These are phyloP conservation scores for Elaeagnus macrophylla DNA, from an alignment of 306 rosid genomes.

Conservation along the genomic window DNA sequence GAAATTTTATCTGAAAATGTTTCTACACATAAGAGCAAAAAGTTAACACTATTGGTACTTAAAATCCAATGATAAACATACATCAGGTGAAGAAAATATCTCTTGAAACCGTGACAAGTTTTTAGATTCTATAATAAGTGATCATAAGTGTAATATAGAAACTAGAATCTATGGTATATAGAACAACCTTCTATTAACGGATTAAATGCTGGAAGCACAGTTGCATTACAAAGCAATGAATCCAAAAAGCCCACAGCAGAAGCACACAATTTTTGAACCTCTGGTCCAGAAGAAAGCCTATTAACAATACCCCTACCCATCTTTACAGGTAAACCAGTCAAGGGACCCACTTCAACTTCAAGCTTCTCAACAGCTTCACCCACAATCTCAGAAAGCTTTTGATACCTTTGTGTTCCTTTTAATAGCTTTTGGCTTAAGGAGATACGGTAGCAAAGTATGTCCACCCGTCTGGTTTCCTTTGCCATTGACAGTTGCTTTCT, in stretches of 20 bases:
- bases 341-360: constrained; percentile 80
- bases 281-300: constrained; percentile 97
- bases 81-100: background rate
- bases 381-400: constrained; percentile 47
- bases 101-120: no score
- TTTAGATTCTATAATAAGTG: background rate
- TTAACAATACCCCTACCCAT: constrained; percentile 94
- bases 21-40: background rate
- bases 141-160: background rate
- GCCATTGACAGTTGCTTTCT: constrained; percentile 71
- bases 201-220: constrained; percentile 21
- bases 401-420: constrained; percentile 56
- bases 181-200: constrained; percentile 43
- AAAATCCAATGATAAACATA: background rate
- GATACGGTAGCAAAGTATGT: constrained; percentile 81
- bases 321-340: constrained; percentile 66
- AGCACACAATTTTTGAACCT: constrained; percentile 79
- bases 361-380: constrained; percentile 73
- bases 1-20: constrained; percentile 43
- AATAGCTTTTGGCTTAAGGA: constrained; percentile 80
- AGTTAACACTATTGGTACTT: background rate
- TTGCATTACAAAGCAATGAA: constrained; percentile 33
- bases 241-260: constrained; percentile 68
- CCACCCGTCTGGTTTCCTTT: constrained; percentile 85
- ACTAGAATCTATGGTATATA: background rate